phyloP scores from a whole-genome alignment of 108 stramenopile genomes.

The Craspedostauros australis region DNA sequence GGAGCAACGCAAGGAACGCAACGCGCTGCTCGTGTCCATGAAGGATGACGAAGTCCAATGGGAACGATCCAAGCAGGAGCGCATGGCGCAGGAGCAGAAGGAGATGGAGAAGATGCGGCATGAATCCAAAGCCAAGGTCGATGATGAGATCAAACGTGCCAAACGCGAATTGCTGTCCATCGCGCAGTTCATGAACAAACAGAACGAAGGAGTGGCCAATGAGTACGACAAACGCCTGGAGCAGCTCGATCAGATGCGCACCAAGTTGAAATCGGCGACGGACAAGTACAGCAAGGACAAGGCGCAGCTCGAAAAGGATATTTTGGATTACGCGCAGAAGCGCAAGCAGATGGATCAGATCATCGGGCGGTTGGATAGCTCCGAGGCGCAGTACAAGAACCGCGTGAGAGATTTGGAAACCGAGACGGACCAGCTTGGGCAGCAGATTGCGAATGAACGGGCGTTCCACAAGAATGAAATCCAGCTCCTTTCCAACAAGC shows the following conservation, averaged over 20 bases:
- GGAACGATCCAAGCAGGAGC: constrained; percentile 4
- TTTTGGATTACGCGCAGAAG: constrained; percentile 5
- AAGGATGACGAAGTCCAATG: constrained; percentile 8
- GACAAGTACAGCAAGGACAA: constrained; percentile 13
- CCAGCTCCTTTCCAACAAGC: no score
- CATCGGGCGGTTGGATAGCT: constrained; percentile 16
- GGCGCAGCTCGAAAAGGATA: constrained; percentile 15
- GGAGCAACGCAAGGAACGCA: constrained; percentile 22
- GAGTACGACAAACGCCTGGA: constrained; percentile 13
- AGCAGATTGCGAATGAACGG: no score
- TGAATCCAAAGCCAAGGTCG: constrained; percentile 24
- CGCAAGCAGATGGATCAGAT: constrained; percentile 19
- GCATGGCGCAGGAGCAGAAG: constrained; percentile 7
- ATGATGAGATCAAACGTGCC: constrained; percentile 13
- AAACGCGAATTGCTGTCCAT: constrained; percentile 21
- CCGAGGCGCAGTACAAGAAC: constrained; percentile 19
- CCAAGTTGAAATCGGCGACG: constrained; percentile 1
- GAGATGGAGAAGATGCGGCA: constrained; percentile 18
- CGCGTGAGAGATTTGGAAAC: constrained; percentile 16
- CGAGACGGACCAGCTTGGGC: not conserved
- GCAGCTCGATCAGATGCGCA: constrained; percentile 10
- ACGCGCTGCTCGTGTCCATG: constrained; percentile 10
- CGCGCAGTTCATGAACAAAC: constrained; percentile 9
- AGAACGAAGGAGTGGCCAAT: constrained; percentile 9
- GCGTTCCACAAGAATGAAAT: no score